phyloP scores from a whole-genome alignment of 352 stramenopile genomes.

The Ophiocytium majus region DNA sequence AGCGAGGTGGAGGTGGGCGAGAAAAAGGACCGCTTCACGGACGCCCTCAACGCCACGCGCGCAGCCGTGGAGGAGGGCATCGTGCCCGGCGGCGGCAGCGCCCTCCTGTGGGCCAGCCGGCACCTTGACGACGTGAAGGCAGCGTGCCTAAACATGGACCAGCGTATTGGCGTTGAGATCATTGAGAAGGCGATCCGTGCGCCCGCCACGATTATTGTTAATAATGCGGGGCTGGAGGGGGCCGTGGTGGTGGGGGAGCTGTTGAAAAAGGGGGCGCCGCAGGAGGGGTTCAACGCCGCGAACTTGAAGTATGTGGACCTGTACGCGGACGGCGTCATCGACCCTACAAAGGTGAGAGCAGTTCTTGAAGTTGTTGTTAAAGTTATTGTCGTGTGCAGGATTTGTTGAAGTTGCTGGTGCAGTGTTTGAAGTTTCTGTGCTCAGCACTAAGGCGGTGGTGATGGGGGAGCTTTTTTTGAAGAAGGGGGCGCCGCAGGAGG shows the following conservation, averaged over 20 bases:
- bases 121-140: constrained; percentile 54
- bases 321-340: constrained; percentile 91
- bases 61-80: constrained; percentile 98
- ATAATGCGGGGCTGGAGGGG: constrained; percentile 96
- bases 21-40: constrained; percentile 99
- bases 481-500: constrained; percentile 78
- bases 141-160: constrained; percentile 88
- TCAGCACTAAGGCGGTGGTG: too few relatives aligned
- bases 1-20: constrained; percentile 98
- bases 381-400: too few relatives aligned
- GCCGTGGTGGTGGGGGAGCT: constrained; percentile 97
- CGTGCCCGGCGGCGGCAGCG: constrained; percentile 94
- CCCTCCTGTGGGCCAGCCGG: constrained; percentile 93
- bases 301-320: constrained; percentile 96
- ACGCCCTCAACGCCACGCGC: constrained; percentile 98
- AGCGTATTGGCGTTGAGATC: constrained; percentile 97
- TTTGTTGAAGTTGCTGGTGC: constrained; percentile 98
- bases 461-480: constrained; percentile 99
- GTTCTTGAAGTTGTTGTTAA: too few relatives aligned
- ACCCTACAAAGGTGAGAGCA: constrained; percentile 62
- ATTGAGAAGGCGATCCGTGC: constrained; percentile 82
- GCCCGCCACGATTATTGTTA: constrained; percentile 92
- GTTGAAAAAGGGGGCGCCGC: constrained; percentile 85
- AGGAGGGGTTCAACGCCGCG: constrained; percentile 95
- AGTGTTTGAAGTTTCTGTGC: constrained; percentile 92